phyloP scores from a whole-genome alignment of 495 filamentous ascomycete genomes.

The Hypomontagnella submonticulosa region DNA sequence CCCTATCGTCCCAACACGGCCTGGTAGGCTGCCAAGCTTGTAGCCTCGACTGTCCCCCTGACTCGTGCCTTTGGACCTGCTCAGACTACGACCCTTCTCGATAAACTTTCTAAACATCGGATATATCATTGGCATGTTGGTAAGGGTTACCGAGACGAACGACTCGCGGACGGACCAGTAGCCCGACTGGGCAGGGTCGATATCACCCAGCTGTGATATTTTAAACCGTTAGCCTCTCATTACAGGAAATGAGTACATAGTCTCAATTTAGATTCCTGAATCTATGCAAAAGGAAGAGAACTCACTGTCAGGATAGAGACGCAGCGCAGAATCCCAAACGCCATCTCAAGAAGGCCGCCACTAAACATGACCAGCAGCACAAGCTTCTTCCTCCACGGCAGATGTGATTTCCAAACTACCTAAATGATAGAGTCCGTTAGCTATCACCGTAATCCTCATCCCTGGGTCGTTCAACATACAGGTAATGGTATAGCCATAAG shows the following conservation, averaged over 20 bases:
- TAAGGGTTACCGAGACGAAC: constrained; percentile 69
- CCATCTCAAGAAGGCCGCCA: constrained; percentile 69
- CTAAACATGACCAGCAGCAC: constrained; percentile 67
- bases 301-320: constrained; percentile 66
- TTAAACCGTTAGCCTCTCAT: constrained; percentile 14
- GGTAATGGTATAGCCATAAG: constrained; percentile 66
- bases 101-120: constrained; percentile 53
- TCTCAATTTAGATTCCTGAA: too few relatives aligned
- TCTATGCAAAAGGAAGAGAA: constrained; percentile 9
- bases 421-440: constrained; percentile 32
- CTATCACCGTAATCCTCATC: constrained; percentile 10
- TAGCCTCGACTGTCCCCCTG: constrained; percentile 34
- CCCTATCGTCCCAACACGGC: constrained; percentile 40
- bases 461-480: constrained; percentile 31
- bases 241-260: neutral
- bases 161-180: constrained; percentile 73
- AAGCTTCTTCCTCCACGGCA: constrained; percentile 62
- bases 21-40: constrained; percentile 34
- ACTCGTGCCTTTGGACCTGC: constrained; percentile 17
- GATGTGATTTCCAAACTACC: constrained; percentile 65
- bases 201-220: constrained; percentile 50
- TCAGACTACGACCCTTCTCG: constrained; percentile 47
- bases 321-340: constrained; percentile 68
- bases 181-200: constrained; percentile 63
- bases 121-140: constrained; percentile 71